These are phyloP conservation scores for Effrenium voratum DNA, from an alignment of 73 alveolate genomes.

Conservation along the genomic window DNA sequence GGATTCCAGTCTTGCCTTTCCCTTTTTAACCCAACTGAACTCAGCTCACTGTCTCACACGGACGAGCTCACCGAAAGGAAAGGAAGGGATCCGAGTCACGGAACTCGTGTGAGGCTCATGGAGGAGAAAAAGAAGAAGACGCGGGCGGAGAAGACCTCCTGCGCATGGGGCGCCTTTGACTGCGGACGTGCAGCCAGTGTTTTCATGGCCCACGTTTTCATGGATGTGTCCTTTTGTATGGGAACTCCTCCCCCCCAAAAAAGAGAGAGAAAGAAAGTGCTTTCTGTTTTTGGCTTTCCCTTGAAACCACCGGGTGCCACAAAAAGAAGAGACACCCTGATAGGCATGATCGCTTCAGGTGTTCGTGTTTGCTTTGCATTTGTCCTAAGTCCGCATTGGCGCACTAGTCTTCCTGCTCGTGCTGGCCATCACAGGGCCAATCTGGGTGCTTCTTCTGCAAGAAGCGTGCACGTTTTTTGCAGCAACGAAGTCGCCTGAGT, in stretches of 20 bases:
- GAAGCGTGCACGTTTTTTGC: neutral
- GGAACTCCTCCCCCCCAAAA: neutral
- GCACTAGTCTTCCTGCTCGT: conserved; percentile 9
- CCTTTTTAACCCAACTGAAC: too few species aligned
- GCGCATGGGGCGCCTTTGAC: conserved; percentile 61
- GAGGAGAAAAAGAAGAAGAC: conserved; percentile 6
- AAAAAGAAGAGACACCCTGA: too few species aligned
- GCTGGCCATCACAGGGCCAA: conserved; percentile 71
- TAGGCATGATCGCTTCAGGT: neutral
- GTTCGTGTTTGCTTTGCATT: neutral
- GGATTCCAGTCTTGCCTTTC: too few species aligned
- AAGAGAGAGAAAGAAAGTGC: neutral
- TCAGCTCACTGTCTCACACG: too few species aligned
- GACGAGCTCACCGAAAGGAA: too few species aligned
- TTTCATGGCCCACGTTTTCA: too few species aligned
- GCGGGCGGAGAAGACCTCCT: conserved; percentile 28
- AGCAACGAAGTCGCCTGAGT: too few species aligned
- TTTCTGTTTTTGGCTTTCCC: too few species aligned
- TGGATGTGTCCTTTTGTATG: neutral
- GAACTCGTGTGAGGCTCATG: too few species aligned
- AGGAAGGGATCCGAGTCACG: too few species aligned
- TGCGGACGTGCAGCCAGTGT: too few species aligned
- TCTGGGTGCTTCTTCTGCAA: conserved; percentile 30
- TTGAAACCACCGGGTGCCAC: too few species aligned
- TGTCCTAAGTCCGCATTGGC: neutral